A percentile compares a stretch with the other conserved stretches of the same genome.
Conservation (phyloP, 2,329 filamentous ascomycete species). For the Colletotrichum tropicale region DNA sequence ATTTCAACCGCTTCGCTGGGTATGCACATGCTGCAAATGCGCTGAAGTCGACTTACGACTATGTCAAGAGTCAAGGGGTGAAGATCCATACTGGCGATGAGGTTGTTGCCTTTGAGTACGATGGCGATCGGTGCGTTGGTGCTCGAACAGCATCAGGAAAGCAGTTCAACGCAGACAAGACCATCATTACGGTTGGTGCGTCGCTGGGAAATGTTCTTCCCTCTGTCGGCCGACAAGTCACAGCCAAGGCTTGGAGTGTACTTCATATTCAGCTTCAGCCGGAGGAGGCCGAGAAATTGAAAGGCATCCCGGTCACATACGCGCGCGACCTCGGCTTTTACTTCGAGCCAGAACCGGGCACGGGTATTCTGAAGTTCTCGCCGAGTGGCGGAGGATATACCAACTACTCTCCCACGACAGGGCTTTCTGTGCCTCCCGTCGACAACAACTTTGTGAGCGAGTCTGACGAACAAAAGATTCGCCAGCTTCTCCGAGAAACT, state of each 20-base stretch:
- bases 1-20: conserved; percentile 60
- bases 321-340: conserved; percentile 68
- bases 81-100: not conserved
- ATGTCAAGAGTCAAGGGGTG: conserved; percentile 29
- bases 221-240: not conserved
- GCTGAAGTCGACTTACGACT: conserved; percentile 48
- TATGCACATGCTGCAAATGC: conserved; percentile 62
- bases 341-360: conserved; percentile 66
- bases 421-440: conserved; percentile 43
- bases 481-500: conserved; percentile 53
- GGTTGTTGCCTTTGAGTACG: not conserved
- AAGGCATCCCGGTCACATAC: conserved; percentile 64
- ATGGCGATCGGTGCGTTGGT: conserved; percentile 24
- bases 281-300: conserved; percentile 55
- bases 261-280: conserved; percentile 62
- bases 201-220: not conserved
- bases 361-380: conserved; percentile 63
- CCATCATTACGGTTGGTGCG: not conserved
- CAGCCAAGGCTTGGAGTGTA: conserved; percentile 49
- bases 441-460: conserved; percentile 54
- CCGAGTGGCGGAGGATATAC: conserved; percentile 63
- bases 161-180: conserved; percentile 23
- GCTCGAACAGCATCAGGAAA: conserved; percentile 27
- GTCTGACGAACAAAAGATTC: conserved; percentile 55
- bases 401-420: conserved; percentile 34